Conservation (phyloP, 2,329 filamentous ascomycete species). For the Fusarium sp. region DNA sequence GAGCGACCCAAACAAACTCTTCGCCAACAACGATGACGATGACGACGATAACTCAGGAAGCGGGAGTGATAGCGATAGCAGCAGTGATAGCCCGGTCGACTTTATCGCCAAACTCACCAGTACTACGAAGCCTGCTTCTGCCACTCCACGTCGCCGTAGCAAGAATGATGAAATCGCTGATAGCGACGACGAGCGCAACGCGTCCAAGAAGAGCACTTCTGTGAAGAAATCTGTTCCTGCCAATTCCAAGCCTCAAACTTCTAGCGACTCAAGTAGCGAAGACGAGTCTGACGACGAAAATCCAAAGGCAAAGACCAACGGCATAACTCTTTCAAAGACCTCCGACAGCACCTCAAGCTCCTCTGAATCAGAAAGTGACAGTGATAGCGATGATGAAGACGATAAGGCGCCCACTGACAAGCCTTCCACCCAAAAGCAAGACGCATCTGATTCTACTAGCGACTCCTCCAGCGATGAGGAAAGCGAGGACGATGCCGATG, state of each 20-base stretch:
- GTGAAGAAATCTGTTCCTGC: conserved; percentile 27
- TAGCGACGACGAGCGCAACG: conserved; percentile 56
- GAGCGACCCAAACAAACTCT: conserved; percentile 46
- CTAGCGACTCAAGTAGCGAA: conserved; percentile 47
- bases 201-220: conserved; percentile 42
- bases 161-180: conserved; percentile 58
- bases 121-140: conserved; percentile 31
- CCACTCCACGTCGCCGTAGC: conserved; percentile 44
- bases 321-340: conserved; percentile 23
- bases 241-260: conserved; percentile 38
- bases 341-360: conserved; percentile 44
- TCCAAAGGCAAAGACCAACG: conserved; percentile 40
- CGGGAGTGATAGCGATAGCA: conserved; percentile 45
- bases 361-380: conserved; percentile 48
- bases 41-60: conserved; percentile 50
- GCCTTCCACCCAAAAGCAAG: conserved; percentile 23
- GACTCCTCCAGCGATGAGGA: conserved; percentile 48
- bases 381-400: conserved; percentile 48
- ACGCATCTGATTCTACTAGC: conserved; percentile 39
- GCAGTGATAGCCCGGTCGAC: conserved; percentile 37
- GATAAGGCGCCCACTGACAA: conserved; percentile 32
- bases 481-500: conserved; percentile 44
- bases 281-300: conserved; percentile 48
- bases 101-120: conserved; percentile 52
- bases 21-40: conserved; percentile 49